Conservation (phyloP, 2,329 filamentous ascomycete genomes). For the Fusarium torulosum region DNA sequence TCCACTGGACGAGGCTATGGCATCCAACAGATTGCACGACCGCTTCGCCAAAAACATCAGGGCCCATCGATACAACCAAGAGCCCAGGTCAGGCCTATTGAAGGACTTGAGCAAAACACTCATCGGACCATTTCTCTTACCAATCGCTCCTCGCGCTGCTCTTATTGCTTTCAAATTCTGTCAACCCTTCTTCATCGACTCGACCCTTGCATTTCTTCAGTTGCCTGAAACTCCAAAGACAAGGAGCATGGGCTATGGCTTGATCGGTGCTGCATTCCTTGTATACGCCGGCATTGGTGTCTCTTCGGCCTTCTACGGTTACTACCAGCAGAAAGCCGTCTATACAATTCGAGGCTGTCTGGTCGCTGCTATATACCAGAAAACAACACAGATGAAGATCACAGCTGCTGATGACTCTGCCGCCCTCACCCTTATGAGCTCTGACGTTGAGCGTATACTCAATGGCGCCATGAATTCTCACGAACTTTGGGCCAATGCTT, state of each 20-base stretch:
- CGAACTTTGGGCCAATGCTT: constrained; percentile 56
- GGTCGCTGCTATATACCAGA: constrained; percentile 51
- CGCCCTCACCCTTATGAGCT: constrained; percentile 62
- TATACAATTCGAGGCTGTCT: constrained; percentile 53
- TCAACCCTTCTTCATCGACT: constrained; percentile 59
- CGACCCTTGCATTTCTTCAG: constrained; percentile 53
- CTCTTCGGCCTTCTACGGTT: constrained; percentile 56
- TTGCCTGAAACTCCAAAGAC: constrained; percentile 28
- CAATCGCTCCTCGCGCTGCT: constrained; percentile 54
- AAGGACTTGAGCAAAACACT: constrained; percentile 51
- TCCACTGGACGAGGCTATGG: constrained; percentile 50
- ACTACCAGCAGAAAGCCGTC: constrained; percentile 53
- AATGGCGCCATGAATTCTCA: constrained; percentile 54
- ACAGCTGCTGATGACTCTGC: constrained; percentile 55
- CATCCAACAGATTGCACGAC: constrained; percentile 35
- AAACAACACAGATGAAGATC: constrained; percentile 51
- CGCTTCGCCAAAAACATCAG: constrained; percentile 36
- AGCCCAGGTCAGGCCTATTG: constrained; percentile 48
- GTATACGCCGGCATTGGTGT: constrained; percentile 58
- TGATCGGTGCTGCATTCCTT: constrained; percentile 57
- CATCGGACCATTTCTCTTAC: constrained; percentile 51
- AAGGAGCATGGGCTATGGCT: constrained; percentile 54
- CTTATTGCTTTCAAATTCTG: constrained; percentile 58
- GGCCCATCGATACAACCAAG: constrained; percentile 44
- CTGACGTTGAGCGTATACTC: constrained; percentile 60